A percentile compares a stretch with the other conserved stretches of the same genome.
Evolutionary conservation across 805 yeast species (phyloP).

Genomic region (Schizosaccharomyces octosporus): DNA sequence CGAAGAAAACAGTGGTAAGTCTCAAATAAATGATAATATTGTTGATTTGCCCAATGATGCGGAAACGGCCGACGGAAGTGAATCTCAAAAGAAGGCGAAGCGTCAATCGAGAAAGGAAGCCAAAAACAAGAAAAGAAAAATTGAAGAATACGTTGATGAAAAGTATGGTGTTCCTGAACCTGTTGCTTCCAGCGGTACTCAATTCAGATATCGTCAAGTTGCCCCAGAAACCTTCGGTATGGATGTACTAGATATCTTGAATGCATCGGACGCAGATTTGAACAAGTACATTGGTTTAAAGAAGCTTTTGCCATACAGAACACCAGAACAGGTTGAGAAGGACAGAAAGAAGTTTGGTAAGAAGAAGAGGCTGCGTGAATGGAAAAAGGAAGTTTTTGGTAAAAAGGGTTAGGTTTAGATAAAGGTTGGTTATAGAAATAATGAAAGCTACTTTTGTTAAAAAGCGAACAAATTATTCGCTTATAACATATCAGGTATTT

Average conservation of each 20-base stretch:
- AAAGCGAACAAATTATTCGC: too few species aligned
- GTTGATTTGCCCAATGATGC: neutral
- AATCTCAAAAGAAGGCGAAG: neutral
- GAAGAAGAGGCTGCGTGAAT: conserved; percentile 57
- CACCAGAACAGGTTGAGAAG: conserved; percentile 40
- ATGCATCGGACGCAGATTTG: conserved; percentile 70
- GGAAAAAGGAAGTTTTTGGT: conserved; percentile 69
- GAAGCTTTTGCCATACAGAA: conserved; percentile 80
- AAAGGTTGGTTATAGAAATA: too few species aligned
- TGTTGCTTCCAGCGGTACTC: conserved; percentile 20
- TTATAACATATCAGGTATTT: too few species aligned
- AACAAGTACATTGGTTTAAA: conserved; percentile 71
- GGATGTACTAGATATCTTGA: conserved; percentile 57
- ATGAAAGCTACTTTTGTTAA: too few species aligned
- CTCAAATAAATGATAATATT: neutral
- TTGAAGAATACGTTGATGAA: conserved; percentile 55
- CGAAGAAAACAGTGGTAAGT: neutral
- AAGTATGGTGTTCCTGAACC: conserved; percentile 26
- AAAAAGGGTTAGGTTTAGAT: conserved; percentile 5
- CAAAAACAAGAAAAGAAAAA: conserved; percentile 34
- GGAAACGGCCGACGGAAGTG: neutral
- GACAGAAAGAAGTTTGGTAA: conserved; percentile 71
- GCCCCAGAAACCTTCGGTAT: conserved; percentile 86
- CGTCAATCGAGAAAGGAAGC: conserved; percentile 41
- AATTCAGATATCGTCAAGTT: conserved; percentile 74